A percentile compares a stretch with the other conserved stretches of the same genome.
Conservation (phyloP, 768 basidiomycete species). For the Gelatoporia subvermispora region DNA sequence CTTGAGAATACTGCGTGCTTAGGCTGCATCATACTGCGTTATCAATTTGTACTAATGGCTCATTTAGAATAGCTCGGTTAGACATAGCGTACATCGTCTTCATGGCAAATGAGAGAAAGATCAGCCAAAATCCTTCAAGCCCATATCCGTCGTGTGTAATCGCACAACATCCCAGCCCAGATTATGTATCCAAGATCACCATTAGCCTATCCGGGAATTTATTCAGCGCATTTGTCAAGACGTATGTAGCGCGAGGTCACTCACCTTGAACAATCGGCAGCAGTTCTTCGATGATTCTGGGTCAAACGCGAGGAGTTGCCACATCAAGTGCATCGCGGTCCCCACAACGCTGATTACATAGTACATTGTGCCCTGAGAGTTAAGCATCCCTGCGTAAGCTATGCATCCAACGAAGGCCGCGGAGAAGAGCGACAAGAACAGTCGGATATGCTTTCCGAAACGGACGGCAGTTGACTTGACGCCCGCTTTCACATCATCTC, state of each 20-base stretch:
- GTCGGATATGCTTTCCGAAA: conserved; percentile 58
- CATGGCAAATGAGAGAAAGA: no score
- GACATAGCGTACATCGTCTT: no score
- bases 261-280: conserved; percentile 9
- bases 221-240: not conserved
- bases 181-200: not conserved
- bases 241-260: not conserved
- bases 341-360: conserved; percentile 13
- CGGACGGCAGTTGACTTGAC: conserved; percentile 74
- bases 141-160: not conserved
- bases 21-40: no score
- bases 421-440: conserved; percentile 51
- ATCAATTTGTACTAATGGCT: no score
- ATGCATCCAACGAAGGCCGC: conserved; percentile 48
- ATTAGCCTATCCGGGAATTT: not conserved
- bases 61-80: no score
- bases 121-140: no score
- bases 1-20: no score
- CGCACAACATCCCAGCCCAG: not conserved
- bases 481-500: conserved; percentile 66
- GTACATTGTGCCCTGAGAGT: conserved; percentile 10
- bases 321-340: conserved; percentile 16
- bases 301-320: conserved; percentile 20
- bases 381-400: conserved; percentile 47
- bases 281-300: conserved; percentile 17